These are phyloP conservation scores for Leishmania amazonensis DNA, from an alignment of 208 protist genomes.

Conservation along the genomic window DNA sequence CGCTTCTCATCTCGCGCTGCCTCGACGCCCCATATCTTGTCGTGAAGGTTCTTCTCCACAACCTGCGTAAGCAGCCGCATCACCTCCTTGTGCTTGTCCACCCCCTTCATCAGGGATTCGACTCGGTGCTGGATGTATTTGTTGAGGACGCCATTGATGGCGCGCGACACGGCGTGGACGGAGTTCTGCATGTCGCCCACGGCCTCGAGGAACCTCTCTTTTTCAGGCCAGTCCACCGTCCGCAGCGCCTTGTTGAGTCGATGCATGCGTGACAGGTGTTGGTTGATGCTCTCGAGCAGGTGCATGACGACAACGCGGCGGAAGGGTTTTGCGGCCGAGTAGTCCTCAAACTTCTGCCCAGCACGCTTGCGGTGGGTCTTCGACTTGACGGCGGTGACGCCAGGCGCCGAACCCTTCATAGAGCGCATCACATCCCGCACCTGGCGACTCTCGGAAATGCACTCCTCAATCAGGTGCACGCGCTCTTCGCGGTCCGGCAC, in stretches of 20 bases:
- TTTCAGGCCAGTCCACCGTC: slow-evolving; percentile 81
- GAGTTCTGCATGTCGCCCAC: slow-evolving; percentile 58
- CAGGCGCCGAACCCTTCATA: slow-evolving; percentile 74
- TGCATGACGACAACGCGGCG: slow-evolving; percentile 73
- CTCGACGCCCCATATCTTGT: slow-evolving; percentile 67
- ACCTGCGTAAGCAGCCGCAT: slow-evolving; percentile 72
- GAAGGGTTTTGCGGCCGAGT: slow-evolving; percentile 87
- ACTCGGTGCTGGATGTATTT: slow-evolving; percentile 79
- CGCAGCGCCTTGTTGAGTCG: slow-evolving; percentile 70
- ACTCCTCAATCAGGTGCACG: slow-evolving; percentile 72
- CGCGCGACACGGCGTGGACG: slow-evolving; percentile 42
- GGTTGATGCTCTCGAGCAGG: slow-evolving; percentile 56
- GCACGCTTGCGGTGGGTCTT: slow-evolving; percentile 72
- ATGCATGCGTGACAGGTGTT: slow-evolving; percentile 59
- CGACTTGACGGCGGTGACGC: slow-evolving; percentile 76
- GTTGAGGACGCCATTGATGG: slow-evolving; percentile 59
- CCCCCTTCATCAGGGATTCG: slow-evolving; percentile 68
- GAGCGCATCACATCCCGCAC: slow-evolving; percentile 79
- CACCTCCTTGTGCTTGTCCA: slow-evolving; percentile 73
- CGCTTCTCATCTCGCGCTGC: slow-evolving; percentile 34
- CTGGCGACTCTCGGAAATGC: slow-evolving; percentile 80
- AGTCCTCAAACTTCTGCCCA: slow-evolving; percentile 88
- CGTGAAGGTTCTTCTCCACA: slow-evolving; percentile 65
- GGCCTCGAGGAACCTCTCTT: slow-evolving; percentile 61
- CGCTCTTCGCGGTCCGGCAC: slow-evolving; percentile 77